phyloP scores from a whole-genome alignment of 2,329 filamentous ascomycete species.

The Kalmusia sp. region DNA sequence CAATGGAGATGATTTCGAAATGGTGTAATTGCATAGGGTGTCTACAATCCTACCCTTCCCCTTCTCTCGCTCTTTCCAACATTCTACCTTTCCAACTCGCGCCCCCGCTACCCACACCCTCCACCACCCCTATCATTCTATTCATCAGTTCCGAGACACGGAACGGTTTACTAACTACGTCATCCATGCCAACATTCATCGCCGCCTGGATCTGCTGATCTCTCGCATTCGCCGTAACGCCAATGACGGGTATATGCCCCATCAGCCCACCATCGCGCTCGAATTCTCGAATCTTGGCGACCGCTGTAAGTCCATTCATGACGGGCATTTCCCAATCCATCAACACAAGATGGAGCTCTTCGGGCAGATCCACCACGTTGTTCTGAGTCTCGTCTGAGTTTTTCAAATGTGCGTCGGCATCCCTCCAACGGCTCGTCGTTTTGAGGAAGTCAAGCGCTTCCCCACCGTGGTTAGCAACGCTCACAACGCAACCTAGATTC shows the following conservation, averaged over 20 bases:
- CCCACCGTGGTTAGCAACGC: conserved; percentile 47
- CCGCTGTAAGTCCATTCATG: conserved; percentile 39
- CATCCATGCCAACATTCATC: conserved; percentile 41
- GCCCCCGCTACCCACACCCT: neutral
- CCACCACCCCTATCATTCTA: conserved; percentile 13
- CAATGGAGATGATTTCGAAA: too few relatives aligned
- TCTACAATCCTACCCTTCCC: neutral
- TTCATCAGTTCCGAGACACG: conserved; percentile 33
- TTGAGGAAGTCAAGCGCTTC: conserved; percentile 47
- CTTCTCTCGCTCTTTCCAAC: neutral
- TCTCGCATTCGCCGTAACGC: conserved; percentile 45
- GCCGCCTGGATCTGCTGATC: conserved; percentile 38
- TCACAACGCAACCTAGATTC: conserved; percentile 44
- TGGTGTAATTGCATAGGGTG: too few relatives aligned
- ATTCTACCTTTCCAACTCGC: neutral
- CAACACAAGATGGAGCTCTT: conserved; percentile 30
- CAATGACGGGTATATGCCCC: conserved; percentile 38
- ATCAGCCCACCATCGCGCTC: conserved; percentile 26
- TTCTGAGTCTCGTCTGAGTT: too few relatives aligned
- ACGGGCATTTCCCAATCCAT: conserved; percentile 46
- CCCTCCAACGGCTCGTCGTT: conserved; percentile 29
- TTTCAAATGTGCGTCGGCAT: conserved; percentile 1
- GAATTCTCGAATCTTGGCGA: conserved; percentile 33
- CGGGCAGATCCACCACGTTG: conserved; percentile 1
- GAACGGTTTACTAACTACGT: conserved; percentile 80